Base-by-base conservation (phyloP, 1,284 basidiomycete species). In the Entoloma clypeatum region DNA sequence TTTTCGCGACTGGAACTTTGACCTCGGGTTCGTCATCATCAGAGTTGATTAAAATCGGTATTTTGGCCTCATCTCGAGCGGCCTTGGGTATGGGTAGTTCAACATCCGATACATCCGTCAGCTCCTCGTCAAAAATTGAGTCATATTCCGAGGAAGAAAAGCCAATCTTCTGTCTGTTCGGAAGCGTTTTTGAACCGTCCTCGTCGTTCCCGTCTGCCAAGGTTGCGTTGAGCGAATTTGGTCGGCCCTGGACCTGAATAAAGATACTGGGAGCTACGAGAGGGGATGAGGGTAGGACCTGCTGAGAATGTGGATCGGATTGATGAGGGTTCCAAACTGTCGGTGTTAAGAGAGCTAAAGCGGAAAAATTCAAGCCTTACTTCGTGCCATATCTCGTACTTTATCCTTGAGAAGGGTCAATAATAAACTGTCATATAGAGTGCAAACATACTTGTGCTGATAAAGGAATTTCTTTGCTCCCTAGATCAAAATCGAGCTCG, bases 381-480 rank as follows among this genome's bases (percentile, higher is more conserved):
- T 28, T 31, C 50, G 49, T 14, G 47, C 45, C 29, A 58, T 50
- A 29, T 46, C 47, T 22, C 50, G 39, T 4, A 49, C 55, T 45
- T 56, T 57, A 26, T 58, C 57, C 57, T 58, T 23, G 3, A 35
- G 23, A 22, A 1, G 3, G 9, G 36, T 22, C 13, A 25, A 28
- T 21, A 22, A 25, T 21, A 22, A 23, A 7, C 14, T 13, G 16
- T 18, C 23, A 22, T 5, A 25, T 25, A 25, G 19, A 8, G 9
- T n/a, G 18, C 9, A 34, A 13, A 11, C 46, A 30, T 9, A 56
- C 55, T 51, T 57, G 55, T 2, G 57, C 54, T 16, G 51, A 46
- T 30, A 43, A 38, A 2, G 35, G 41, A 5, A 36, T 10, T 9
- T 39, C 32, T 42, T 42, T 48, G 4, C 30, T 26, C 19, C 25